Base-by-base conservation (phyloP, 306 rosid genomes). In the Lathyrus sativus region DNA sequence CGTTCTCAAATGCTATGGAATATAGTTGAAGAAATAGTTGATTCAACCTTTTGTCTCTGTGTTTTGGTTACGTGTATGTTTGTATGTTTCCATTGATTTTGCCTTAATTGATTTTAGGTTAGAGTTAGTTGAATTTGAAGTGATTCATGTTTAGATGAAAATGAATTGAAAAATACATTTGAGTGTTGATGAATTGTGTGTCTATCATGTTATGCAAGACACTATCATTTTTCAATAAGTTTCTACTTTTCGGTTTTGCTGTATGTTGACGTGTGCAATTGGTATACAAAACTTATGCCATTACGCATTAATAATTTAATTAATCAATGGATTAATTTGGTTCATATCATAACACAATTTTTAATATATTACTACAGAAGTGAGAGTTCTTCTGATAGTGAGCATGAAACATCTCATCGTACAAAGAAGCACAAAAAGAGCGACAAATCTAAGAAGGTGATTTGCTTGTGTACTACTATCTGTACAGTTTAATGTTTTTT, bases 351-450 rank as follows among this genome's bases (percentile, higher is more conserved):
- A 19, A 75, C 12, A 45, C 54, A 3, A 53, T 58, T 12, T 71
- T 39, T 41, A 26, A 22, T 50, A 65, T 74, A 57, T 72, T 33
- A 13, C 41, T 72, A 62, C 54, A 77, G 88, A 70, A 85, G 85
- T 71, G 95, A 85, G 65, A 86, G 84, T 80, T 87, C 91, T 71
- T 84, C 89, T 9, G 87, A 82, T 65, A 79, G 95, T 62, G 95
- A 93, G 78, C 85, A 55, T 46, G 97, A 88, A 62, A 57, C 87
- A 14, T 86, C 96, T 35, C 76, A 65, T 55, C 91, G 78, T 42
- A 79, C 95, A 64, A 93, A 85, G 88, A 85, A 86, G 87, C 89
- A 79, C 84, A 90, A 88, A 83, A 93, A 75, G 87, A 90, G 68
- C 35, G 96, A 81, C 57, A 85, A 48, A 73, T 64, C 80, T 10